Conservation (phyloP, 1,284 basidiomycete genomes). For the Tranzscheliella williamsii region DNA sequence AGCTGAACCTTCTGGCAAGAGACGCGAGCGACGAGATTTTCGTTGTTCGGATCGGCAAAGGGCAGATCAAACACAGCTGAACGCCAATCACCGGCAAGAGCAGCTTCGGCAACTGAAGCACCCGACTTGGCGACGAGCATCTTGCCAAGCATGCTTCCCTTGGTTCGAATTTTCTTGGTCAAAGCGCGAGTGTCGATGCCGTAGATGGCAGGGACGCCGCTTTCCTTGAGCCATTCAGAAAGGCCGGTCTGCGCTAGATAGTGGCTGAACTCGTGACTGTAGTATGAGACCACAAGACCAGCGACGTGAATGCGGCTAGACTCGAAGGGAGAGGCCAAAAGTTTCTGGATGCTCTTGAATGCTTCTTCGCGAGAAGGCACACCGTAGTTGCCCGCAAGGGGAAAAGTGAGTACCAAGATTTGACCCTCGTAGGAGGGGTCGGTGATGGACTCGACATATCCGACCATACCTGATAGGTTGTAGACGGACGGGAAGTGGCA, state of each 20-base stretch:
- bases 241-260: slow-evolving; percentile 88
- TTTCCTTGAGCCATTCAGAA: slow-evolving; percentile 91
- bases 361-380: slow-evolving; percentile 75
- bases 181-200: slow-evolving; percentile 95
- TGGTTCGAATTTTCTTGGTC: slow-evolving; percentile 93
- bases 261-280: slow-evolving; percentile 88
- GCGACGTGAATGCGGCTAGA: slow-evolving; percentile 91
- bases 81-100: slow-evolving; percentile 69
- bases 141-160: slow-evolving; percentile 79
- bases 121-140: slow-evolving; percentile 58
- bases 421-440: slow-evolving; percentile 99
- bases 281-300: slow-evolving; percentile 89
- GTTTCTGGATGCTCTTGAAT: slow-evolving; percentile 62
- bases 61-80: slow-evolving; percentile 79
- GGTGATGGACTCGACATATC: slow-evolving; percentile 96
- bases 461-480: slow-evolving; percentile 71
- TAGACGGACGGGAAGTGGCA: too few relatives aligned
- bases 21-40: slow-evolving; percentile 88
- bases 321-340: slow-evolving; percentile 71
- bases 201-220: slow-evolving; percentile 90
- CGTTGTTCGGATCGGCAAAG: slow-evolving; percentile 84
- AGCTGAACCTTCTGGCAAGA: slow-evolving; percentile 74
- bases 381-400: slow-evolving; percentile 96
- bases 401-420: slow-evolving; percentile 96
- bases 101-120: slow-evolving; percentile 40